Base-by-base conservation (phyloP, 1,284 basidiomycete genomes). In the Tilletia indica region DNA sequence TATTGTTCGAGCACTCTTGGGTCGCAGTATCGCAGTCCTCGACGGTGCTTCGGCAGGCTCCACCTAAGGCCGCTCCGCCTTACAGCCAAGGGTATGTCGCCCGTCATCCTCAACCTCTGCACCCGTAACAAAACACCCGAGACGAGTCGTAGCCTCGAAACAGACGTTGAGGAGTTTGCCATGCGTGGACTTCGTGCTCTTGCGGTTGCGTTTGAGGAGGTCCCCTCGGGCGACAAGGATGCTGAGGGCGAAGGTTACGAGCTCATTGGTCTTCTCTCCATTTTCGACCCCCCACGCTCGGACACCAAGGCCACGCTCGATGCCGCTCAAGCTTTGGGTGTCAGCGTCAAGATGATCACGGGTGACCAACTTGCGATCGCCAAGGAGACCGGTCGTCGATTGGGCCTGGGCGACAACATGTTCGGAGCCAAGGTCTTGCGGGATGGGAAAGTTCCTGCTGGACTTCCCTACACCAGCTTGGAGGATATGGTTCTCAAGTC, bases 251-350 rank as follows among this genome's bases (percentile, higher is more conserved):
- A 93, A 85, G 95, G 95, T 73, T 97, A 97, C 85, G 95, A 98
- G 86, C 91, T 99, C 78, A 92, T 97, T 78, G 95, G 95, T 88
- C 90, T 98, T 47, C 91, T 98, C 75, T 91, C 95, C 78, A 98
- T 98, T 88, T 97, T 94, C 87, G 95, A 98, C 86, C 96, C 95
- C 79, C 95, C 95, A 78, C 76, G 94, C 97, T 92, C 92, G 9
- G 96, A 99, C 86, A 99, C 96, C 86, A 97, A 97, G 89, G 93
- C 97, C 87, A 99, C 96, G 48, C 97, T 99, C 84, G 94, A 97
- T 85, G 94, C 97, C 86, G 95, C 95, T 73, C 88, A 94, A 76
- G 91, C 91, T 74, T 93, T 98, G 85, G 95, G 96, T 87, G 94
- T 98, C 80, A 92, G 92, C 86, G 95, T 98, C 86, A 98, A 98